phyloP scores from a whole-genome alignment of 176 grass and related monocot species.

The Ensete glaucum region DNA sequence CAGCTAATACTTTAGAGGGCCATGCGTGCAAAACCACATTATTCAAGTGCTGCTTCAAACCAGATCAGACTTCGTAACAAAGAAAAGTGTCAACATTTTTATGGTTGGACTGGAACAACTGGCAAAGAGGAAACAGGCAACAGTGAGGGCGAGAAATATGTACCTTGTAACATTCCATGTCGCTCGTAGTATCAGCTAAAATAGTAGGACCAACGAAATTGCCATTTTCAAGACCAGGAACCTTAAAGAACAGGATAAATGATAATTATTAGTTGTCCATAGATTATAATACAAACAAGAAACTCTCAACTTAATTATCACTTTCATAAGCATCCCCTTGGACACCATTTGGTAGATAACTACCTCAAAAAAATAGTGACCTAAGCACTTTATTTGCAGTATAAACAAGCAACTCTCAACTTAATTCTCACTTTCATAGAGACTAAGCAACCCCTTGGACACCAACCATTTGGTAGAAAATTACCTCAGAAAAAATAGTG shows the following conservation, averaged over 20 bases:
- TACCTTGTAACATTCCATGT: conserved; percentile 97
- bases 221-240: conserved; percentile 58
- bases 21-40: background rate
- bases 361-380: background rate
- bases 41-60: background rate
- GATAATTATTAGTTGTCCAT: background rate
- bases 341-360: background rate
- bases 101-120: background rate
- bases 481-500: background rate
- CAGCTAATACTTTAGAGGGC: background rate
- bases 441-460: background rate
- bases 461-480: background rate
- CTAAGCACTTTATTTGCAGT: no score
- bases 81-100: background rate
- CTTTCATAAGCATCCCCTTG: background rate
- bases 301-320: background rate
- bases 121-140: background rate
- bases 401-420: background rate
- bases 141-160: background rate
- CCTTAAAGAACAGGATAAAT: conserved; percentile 29
- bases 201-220: conserved; percentile 94
- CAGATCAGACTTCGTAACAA: background rate
- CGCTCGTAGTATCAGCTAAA: conserved; percentile 69
- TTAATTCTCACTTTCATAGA: background rate
- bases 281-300: background rate